Evolutionary conservation across 2,329 filamentous ascomycete species (phyloP).

Genomic region (Exophiala sideris): DNA sequence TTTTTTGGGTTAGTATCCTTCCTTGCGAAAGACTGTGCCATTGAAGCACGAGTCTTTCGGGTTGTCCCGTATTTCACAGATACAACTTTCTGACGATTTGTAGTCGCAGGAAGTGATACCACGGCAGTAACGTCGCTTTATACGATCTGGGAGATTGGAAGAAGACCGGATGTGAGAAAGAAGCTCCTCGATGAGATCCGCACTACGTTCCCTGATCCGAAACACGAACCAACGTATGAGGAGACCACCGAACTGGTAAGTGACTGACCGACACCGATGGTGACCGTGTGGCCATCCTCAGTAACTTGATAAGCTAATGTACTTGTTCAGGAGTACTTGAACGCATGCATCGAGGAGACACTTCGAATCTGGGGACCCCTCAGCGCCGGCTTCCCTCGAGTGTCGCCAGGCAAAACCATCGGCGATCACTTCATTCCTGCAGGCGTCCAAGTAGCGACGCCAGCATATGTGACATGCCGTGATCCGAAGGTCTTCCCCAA

Average conservation of each 20-base stretch:
- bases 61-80: too few species aligned
- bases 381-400: conserved; percentile 5
- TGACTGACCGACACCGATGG: neutral
- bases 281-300: neutral
- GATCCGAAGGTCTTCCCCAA: conserved; percentile 43
- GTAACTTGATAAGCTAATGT: neutral
- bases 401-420: conserved; percentile 31
- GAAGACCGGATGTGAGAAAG: conserved; percentile 35
- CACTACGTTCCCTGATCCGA: conserved; percentile 5
- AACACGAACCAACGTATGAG: conserved; percentile 1
- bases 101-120: conserved; percentile 52
- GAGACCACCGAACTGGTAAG: conserved; percentile 3
- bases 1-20: too few species aligned
- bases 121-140: conserved; percentile 45
- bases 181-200: conserved; percentile 39
- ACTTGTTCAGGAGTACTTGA: neutral
- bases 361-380: conserved; percentile 10
- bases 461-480: conserved; percentile 37
- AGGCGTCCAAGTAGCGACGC: conserved; percentile 40
- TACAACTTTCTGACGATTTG: too few species aligned
- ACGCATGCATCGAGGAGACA: conserved; percentile 6
- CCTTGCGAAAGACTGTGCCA: too few species aligned
- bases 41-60: too few species aligned
- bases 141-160: conserved; percentile 40
- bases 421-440: conserved; percentile 45